Percentiles rank a stretch among this genome's conserved stretches.
phyloP scores from a whole-genome alignment of 2,329 filamentous ascomycete genomes.

The Didymella arachidicola region DNA sequence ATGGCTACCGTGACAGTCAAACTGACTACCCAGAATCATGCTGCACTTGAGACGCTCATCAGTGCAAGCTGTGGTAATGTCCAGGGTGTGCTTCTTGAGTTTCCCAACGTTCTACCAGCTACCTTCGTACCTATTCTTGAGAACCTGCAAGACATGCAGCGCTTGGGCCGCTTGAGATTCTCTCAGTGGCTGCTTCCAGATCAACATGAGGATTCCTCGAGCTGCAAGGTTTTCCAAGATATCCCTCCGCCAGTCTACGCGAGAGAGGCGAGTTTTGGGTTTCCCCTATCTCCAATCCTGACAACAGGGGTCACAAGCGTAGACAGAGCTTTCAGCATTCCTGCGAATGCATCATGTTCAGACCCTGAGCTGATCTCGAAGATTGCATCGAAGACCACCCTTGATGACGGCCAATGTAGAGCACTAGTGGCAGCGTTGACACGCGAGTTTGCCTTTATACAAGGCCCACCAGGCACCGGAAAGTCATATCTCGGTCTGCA shows the following conservation, averaged over 20 bases:
- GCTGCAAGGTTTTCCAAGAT: slow-evolving; percentile 9
- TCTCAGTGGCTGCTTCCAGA: slow-evolving; percentile 39
- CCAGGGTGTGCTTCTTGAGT: slow-evolving; percentile 38
- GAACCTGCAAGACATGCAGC: slow-evolving; percentile 38
- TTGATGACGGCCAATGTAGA: slow-evolving; percentile 61
- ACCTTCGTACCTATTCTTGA: slow-evolving; percentile 43
- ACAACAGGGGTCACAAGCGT: not conserved
- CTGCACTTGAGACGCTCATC: slow-evolving; percentile 24
- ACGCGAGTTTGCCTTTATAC: slow-evolving; percentile 66
- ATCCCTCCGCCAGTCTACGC: slow-evolving; percentile 42
- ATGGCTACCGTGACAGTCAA: slow-evolving; percentile 26
- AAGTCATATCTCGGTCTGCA: slow-evolving; percentile 69
- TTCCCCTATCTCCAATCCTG: slow-evolving; percentile 29
- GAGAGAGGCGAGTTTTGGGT: slow-evolving; percentile 29
- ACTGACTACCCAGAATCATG: slow-evolving; percentile 27
- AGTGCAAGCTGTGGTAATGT: slow-evolving; percentile 17
- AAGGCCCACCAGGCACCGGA: slow-evolving; percentile 75
- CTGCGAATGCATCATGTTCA: slow-evolving; percentile 25
- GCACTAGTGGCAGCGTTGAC: slow-evolving; percentile 64
- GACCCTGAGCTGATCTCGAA: slow-evolving; percentile 25
- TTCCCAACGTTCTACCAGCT: slow-evolving; percentile 37
- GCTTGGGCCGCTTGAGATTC: slow-evolving; percentile 37
- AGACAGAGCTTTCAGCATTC: slow-evolving; percentile 15
- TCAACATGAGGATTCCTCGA: not conserved
- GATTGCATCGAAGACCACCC: slow-evolving; percentile 29